Conservation (phyloP, 192 early-diverging fungal genomes). For the Mortierella alpina region DNA sequence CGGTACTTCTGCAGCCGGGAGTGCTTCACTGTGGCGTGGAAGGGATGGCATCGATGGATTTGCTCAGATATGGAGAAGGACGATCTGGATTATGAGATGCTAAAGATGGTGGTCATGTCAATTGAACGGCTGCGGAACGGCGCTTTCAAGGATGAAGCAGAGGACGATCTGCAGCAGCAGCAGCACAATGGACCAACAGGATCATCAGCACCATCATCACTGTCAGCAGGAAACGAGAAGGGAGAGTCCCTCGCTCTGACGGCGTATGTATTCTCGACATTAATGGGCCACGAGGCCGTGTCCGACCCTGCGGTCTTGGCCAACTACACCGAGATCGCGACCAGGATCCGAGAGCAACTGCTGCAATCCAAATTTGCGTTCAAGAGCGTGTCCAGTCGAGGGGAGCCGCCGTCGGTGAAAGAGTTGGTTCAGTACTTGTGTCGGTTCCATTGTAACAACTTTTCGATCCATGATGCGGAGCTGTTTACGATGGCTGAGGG, state of each 20-base stretch:
- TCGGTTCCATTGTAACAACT: constrained; percentile 76
- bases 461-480: constrained; percentile 66
- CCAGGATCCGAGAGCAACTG: constrained; percentile 41
- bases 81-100: constrained; percentile 58
- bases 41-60: constrained; percentile 49
- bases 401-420: constrained; percentile 28
- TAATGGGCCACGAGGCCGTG: constrained; percentile 53
- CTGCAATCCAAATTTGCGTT: constrained; percentile 28
- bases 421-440: constrained; percentile 62
- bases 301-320: constrained; percentile 29
- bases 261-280: constrained; percentile 55
- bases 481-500: constrained; percentile 74
- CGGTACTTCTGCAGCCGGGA: constrained; percentile 40
- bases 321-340: constrained; percentile 47
- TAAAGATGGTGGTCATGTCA: constrained; percentile 57
- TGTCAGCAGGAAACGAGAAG: background rate
- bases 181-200: background rate
- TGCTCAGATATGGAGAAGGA: constrained; percentile 38
- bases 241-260: constrained; percentile 27
- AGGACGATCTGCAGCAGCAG: background rate
- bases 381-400: constrained; percentile 26
- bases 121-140: constrained; percentile 53
- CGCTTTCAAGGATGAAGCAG: constrained; percentile 1
- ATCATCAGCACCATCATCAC: background rate
- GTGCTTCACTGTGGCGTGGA: constrained; percentile 46